Evolutionary conservation across 2,329 filamentous ascomycete species (phyloP).

Genomic region (Teratosphaeriaceae sp.): DNA sequence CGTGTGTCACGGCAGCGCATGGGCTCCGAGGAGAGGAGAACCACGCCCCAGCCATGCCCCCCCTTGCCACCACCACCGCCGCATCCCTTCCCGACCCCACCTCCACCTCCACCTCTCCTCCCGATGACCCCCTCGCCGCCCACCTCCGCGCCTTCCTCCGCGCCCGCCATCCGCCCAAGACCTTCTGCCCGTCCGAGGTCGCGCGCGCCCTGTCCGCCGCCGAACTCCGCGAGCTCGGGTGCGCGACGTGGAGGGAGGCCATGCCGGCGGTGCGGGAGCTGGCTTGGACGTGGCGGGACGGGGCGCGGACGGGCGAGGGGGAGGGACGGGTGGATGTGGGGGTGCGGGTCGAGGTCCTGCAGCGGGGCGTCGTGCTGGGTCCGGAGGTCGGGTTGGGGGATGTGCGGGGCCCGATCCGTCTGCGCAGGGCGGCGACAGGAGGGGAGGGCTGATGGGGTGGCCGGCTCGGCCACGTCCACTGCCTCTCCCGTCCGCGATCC

Average conservation of each 20-base stretch:
- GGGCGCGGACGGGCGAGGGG: conserved; percentile 23
- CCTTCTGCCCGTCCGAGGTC: conserved; percentile 48
- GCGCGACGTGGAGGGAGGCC: conserved; percentile 38
- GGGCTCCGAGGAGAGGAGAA: no score
- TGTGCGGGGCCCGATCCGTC: conserved; percentile 43
- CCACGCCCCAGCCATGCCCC: no score
- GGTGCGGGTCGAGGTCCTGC: conserved; percentile 45
- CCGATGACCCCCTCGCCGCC: conserved; percentile 13
- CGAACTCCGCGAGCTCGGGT: conserved; percentile 32
- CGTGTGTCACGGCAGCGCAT: no score
- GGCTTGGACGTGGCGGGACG: conserved; percentile 36
- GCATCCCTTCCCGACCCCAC: conserved; percentile 7
- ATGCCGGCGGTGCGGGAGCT: conserved; percentile 40
- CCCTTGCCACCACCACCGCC: no score
- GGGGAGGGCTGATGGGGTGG: background rate
- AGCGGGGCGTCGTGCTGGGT: conserved; percentile 39
- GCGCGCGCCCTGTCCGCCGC: conserved; percentile 37
- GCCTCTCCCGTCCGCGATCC: no score
- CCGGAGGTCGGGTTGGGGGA: conserved; percentile 26
- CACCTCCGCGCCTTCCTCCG: conserved; percentile 18
- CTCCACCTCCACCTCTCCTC: background rate
- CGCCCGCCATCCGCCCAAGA: conserved; percentile 38
- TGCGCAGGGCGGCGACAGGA: conserved; percentile 25
- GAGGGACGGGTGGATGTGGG: no score
- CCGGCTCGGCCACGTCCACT: no score